phyloP scores from a whole-genome alignment of 2,329 filamentous ascomycete species.

The Ceratocystis albifundus region DNA sequence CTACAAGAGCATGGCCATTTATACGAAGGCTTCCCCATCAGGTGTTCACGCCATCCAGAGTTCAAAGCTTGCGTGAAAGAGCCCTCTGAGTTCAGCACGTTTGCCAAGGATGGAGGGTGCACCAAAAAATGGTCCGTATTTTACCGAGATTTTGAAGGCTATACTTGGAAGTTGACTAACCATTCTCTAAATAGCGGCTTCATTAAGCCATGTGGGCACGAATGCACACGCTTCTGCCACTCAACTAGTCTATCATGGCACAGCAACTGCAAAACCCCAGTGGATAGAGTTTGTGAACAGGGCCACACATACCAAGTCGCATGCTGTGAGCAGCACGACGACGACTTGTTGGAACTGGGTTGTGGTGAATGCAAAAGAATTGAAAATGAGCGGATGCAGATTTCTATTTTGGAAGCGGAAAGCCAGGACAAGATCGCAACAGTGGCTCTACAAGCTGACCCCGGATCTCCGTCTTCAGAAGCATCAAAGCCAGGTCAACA shows the following conservation, averaged over 20 bases:
- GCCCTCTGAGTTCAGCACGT: constrained; percentile 47
- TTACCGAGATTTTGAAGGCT: too few relatives aligned
- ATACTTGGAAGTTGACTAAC: neutral
- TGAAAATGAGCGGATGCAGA: too few relatives aligned
- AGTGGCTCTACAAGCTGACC: too few relatives aligned
- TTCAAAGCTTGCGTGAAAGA: constrained; percentile 35
- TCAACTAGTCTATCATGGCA: neutral
- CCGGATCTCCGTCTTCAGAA: too few relatives aligned
- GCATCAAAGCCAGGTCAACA: too few relatives aligned
- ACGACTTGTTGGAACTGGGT: constrained; percentile 43
- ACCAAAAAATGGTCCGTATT: constrained; percentile 39
- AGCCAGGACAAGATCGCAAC: too few relatives aligned
- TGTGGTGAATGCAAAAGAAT: constrained; percentile 36
- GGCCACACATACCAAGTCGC: neutral
- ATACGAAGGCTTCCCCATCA: constrained; percentile 49
- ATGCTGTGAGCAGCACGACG: constrained; percentile 26
- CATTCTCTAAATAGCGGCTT: neutral
- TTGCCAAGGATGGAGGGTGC: constrained; percentile 62
- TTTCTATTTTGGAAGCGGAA: too few relatives aligned
- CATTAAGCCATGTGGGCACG: neutral
- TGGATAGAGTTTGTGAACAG: neutral
- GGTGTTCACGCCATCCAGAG: constrained; percentile 49
- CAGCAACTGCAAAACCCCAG: neutral
- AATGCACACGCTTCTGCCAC: neutral
- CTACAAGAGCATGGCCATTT: constrained; percentile 42